Evolutionary conservation across 768 basidiomycete species (phyloP).

Genomic region (Hemileccinum rubropunctum): DNA sequence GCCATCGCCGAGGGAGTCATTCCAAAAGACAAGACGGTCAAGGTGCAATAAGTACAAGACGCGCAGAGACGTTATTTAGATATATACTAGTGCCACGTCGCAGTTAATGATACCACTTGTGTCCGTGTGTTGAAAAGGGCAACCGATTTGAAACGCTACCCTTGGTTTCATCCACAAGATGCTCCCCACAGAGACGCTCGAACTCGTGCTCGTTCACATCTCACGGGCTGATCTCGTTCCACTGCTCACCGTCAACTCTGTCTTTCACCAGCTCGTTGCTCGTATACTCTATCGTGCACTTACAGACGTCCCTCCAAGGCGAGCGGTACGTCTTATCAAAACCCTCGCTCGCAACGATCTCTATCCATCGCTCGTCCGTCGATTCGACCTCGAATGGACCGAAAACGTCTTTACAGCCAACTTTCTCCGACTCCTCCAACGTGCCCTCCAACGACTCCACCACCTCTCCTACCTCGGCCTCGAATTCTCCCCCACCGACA

Average conservation of each 20-base stretch:
- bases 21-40: slow-evolving; percentile 17
- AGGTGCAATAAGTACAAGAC: slow-evolving; percentile 22
- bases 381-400: slow-evolving; percentile 45
- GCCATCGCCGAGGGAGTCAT: slow-evolving; percentile 44
- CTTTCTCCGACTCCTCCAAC: slow-evolving; percentile 49
- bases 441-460: slow-evolving; percentile 39
- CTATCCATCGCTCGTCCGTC: slow-evolving; percentile 42
- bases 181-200: slow-evolving; percentile 38
- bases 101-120: slow-evolving; percentile 10
- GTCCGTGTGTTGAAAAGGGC: not conserved
- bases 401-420: slow-evolving; percentile 40
- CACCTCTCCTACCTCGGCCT: slow-evolving; percentile 44
- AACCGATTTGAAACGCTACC: too few species aligned
- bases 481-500: slow-evolving; percentile 43
- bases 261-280: slow-evolving; percentile 28
- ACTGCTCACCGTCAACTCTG: slow-evolving; percentile 22
- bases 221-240: slow-evolving; percentile 25
- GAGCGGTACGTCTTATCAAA: slow-evolving; percentile 37
- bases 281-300: slow-evolving; percentile 40
- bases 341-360: slow-evolving; percentile 37
- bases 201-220: slow-evolving; percentile 29
- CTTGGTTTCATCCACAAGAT: not conserved
- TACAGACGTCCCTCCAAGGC: slow-evolving; percentile 27
- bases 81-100: slow-evolving; percentile 8
- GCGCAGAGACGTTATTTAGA: not conserved